A percentile compares a stretch with the other conserved stretches of the same genome.
These are phyloP conservation scores for Saturnispora ahearnii DNA, from an alignment of 805 yeast genomes.

Conservation along the genomic window DNA sequence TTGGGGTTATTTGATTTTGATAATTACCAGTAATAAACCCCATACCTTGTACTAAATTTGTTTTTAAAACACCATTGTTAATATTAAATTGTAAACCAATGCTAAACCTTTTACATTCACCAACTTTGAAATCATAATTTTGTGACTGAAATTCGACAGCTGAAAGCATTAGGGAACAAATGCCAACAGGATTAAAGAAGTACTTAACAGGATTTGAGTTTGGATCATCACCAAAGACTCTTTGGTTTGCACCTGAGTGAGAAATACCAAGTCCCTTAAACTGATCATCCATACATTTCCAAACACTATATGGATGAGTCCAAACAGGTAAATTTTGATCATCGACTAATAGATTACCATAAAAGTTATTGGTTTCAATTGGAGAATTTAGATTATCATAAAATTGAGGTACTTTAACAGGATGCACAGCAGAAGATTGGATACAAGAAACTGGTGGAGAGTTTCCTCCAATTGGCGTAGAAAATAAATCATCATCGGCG, in stretches of 20 bases:
- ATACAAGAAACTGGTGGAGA: constrained; percentile 18
- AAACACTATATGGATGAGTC: constrained; percentile 76
- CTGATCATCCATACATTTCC: constrained; percentile 40
- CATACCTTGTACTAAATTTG: constrained; percentile 70
- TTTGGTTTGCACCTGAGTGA: constrained; percentile 48
- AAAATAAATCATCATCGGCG: constrained; percentile 14
- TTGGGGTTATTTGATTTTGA: constrained; percentile 44
- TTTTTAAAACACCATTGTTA: constrained; percentile 23
- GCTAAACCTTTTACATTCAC: constrained; percentile 27
- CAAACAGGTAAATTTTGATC: constrained; percentile 62
- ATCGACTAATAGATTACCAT: constrained; percentile 60
- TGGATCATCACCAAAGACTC: constrained; percentile 64
- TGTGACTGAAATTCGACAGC: constrained; percentile 33
- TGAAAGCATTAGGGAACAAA: constrained; percentile 50
- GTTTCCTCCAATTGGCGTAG: constrained; percentile 14
- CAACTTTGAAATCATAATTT: constrained; percentile 20
- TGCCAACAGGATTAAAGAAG: constrained; percentile 60
- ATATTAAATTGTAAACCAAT: constrained; percentile 28
- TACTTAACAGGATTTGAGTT: constrained; percentile 33
- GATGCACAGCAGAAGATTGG: constrained; percentile 52
- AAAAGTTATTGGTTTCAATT: constrained; percentile 70
- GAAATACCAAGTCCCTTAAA: constrained; percentile 57
- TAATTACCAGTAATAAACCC: constrained; percentile 66
- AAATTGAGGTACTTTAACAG: constrained; percentile 51
- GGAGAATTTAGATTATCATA: constrained; percentile 33